Evolutionary conservation across 75 land plant species (phyloP).

Genomic region (Picea glauca): DNA sequence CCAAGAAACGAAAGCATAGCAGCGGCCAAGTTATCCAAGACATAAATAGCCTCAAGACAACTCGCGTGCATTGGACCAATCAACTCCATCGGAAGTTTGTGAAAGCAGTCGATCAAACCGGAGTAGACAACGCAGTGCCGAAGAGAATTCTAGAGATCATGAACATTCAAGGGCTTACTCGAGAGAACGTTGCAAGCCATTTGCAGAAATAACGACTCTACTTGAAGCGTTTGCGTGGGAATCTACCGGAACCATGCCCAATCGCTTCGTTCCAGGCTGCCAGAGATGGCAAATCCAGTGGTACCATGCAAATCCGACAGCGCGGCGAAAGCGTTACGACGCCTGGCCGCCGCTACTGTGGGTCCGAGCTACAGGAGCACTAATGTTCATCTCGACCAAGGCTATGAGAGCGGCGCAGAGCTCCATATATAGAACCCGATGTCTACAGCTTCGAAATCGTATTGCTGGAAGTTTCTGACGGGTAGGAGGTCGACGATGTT

Average conservation of each 20-base stretch:
- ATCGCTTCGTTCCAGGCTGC: slow-evolving; percentile 42
- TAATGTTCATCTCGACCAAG: too few species aligned
- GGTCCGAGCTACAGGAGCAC: too few species aligned
- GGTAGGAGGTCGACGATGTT: too few species aligned
- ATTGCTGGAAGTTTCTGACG: too few species aligned
- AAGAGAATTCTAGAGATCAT: slow-evolving; percentile 43
- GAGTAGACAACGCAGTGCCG: slow-evolving; percentile 38
- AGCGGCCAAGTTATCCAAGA: not conserved
- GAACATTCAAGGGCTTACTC: slow-evolving; percentile 48
- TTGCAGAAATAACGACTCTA: slow-evolving; percentile 42
- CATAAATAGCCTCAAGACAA: slow-evolving; percentile 19
- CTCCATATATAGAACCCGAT: too few species aligned
- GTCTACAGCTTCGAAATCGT: too few species aligned
- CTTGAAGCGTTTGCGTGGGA: slow-evolving; percentile 48
- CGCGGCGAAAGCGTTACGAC: not conserved
- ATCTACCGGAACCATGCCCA: slow-evolving; percentile 29
- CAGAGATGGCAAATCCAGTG: slow-evolving; percentile 32
- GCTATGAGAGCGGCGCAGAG: too few species aligned
- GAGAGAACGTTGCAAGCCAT: slow-evolving; percentile 61
- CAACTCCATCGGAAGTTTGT: slow-evolving; percentile 24
- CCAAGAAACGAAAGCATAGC: too few species aligned
- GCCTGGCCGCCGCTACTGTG: too few species aligned
- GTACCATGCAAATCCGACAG: slow-evolving; percentile 39
- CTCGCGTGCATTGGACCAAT: slow-evolving; percentile 22
- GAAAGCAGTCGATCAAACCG: slow-evolving; percentile 21